Base-by-base conservation (phyloP, 305 asterid genomes). In the Salvia sclarea region DNA sequence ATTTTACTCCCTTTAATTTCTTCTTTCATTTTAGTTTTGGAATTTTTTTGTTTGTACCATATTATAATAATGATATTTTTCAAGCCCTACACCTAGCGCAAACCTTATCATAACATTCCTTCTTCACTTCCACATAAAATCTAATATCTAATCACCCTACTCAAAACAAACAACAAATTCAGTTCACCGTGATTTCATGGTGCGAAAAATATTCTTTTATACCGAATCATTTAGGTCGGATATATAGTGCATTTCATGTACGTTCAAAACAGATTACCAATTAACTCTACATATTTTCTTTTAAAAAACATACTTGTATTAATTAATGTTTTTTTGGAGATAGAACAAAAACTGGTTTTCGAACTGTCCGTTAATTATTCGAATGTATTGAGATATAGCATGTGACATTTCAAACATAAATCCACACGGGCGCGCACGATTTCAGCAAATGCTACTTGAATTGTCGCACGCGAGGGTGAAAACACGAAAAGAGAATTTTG, bases 31-130 rank as follows among this genome's bases (percentile, higher is more conserved):
- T 47, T 16, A 1, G 16, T 28, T 71, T 10, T 24, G 7, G 30
- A 17, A n/a, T n/a, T 6, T 3, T 44, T 52, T 45, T 47, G 22
- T 64, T 49, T 78, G 77, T 76, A 66, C 61, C 65, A 45, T 75
- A 77, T 54, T 61, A 65, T 74, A 78, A 74, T 25, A 53, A 6
- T 13, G 4, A 2, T 48, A 5, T 61, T 53, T 54, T 18, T 31
- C 67, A 56, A 62, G 67, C 75, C 49, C 72, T 64, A 22, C 1
- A n/a, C n/a, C n/a, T n/a, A 70, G 30, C 31, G 45, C 28, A 55
- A 68, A 75, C 61, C 79, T 74, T 77, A 71, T 73, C 80, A 59
- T 22, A 57, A 57, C 20, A 44, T 56, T 73, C 37, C 16, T 69
- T 40, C 56, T 54, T 30, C 60, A 3, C 59, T 68, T 64, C 74